phyloP scores from a whole-genome alignment of 2,329 filamentous ascomycete genomes.

The Pleurostoma richardsiae region DNA sequence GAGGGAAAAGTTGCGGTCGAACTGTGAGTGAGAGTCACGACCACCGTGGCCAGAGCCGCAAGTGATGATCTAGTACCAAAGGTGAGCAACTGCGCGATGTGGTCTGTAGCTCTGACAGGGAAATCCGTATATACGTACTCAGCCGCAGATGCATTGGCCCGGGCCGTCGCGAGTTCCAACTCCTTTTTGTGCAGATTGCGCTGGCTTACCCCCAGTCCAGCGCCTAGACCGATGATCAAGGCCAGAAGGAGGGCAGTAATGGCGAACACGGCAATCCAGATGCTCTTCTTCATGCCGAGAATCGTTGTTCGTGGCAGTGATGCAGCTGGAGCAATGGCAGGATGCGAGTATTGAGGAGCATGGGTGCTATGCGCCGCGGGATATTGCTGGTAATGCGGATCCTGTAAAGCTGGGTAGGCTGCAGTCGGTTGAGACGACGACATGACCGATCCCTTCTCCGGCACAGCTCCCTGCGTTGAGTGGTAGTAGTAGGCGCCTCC shows the following conservation, averaged over 20 bases:
- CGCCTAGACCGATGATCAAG: slow-evolving; percentile 18
- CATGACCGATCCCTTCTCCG: background rate
- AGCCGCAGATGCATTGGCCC: slow-evolving; percentile 4
- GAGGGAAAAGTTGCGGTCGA: slow-evolving; percentile 7
- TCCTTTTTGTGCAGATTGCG: slow-evolving; percentile 13
- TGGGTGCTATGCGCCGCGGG: background rate
- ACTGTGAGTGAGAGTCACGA: slow-evolving; percentile 2
- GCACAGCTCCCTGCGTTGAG: background rate
- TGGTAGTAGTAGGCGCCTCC: too few species aligned
- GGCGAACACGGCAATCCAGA: slow-evolving; percentile 10
- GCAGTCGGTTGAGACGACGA: background rate
- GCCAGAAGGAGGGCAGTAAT: slow-evolving; percentile 13
- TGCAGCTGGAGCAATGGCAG: background rate
- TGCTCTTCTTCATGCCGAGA: slow-evolving; percentile 12
- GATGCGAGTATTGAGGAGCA: background rate
- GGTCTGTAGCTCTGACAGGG: too few species aligned
- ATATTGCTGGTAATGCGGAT: background rate
- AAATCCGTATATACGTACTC: background rate
- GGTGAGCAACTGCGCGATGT: too few species aligned
- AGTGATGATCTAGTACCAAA: background rate
- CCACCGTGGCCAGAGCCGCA: background rate
- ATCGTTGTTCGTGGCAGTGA: background rate
- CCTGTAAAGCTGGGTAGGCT: background rate
- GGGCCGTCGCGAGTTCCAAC: slow-evolving; percentile 11
- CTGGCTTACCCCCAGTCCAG: slow-evolving; percentile 20